Percentiles rank a stretch among this genome's conserved stretches.
Conservation (phyloP, 805 yeast genomes). For the Helenozyma baotianmanensis region DNA sequence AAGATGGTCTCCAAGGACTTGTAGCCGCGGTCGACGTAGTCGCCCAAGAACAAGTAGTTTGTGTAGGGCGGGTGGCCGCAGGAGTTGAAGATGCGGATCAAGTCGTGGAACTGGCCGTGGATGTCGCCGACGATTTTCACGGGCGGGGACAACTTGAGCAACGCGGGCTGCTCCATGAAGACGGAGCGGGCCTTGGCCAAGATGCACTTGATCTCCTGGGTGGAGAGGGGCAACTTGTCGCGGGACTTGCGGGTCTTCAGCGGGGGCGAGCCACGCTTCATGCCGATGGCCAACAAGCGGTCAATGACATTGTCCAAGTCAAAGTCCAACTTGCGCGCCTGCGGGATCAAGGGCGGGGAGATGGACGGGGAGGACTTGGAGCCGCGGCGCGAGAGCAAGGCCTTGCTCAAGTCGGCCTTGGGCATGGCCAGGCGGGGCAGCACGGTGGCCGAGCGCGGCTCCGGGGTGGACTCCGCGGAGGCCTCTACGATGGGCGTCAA, state of each 20-base stretch:
- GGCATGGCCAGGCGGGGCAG: constrained; percentile 2
- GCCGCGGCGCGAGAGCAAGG: neutral
- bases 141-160: constrained; percentile 66
- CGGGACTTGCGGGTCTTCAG: constrained; percentile 21
- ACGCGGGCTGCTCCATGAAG: constrained; percentile 59
- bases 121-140: constrained; percentile 83
- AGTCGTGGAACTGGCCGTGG: constrained; percentile 62
- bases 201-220: constrained; percentile 52
- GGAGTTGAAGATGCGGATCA: constrained; percentile 50
- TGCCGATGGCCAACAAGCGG: constrained; percentile 50
- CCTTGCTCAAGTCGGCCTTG: constrained; percentile 3
- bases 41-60: constrained; percentile 54
- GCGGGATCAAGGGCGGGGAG: constrained; percentile 21
- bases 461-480: constrained; percentile 16
- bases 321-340: constrained; percentile 24
- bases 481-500: constrained; percentile 22
- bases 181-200: constrained; percentile 56
- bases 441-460: constrained; percentile 6
- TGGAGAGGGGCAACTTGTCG: constrained; percentile 47
- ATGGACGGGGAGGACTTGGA: constrained; percentile 12
- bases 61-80: constrained; percentile 58
- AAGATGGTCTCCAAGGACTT: constrained; percentile 54
- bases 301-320: constrained; percentile 64
- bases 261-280: constrained; percentile 6
- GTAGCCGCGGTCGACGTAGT: constrained; percentile 57